A percentile compares a stretch with the other conserved stretches of the same genome.
Evolutionary conservation across 345 rosid species (phyloP).

Genomic region (Salix viminalis): DNA sequence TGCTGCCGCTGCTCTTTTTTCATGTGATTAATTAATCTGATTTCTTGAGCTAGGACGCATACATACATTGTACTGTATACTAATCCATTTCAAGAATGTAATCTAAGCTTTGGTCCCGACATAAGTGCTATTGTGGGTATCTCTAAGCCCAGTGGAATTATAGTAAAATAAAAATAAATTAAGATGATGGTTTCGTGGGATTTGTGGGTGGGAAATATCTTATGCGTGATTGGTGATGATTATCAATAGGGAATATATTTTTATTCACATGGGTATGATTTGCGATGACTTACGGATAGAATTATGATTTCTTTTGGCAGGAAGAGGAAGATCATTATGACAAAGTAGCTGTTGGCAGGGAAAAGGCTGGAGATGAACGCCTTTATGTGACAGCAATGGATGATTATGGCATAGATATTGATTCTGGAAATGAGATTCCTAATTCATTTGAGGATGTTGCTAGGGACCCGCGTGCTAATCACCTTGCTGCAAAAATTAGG

Average conservation of each 20-base stretch:
- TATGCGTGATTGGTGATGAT: not conserved
- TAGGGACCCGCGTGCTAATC: constrained; percentile 81
- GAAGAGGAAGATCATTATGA: constrained; percentile 75
- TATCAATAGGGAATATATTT: not conserved
- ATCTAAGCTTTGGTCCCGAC: not conserved
- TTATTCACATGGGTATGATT: not conserved
- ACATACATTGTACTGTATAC: not conserved
- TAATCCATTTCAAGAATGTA: not conserved
- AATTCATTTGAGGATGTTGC: constrained; percentile 30
- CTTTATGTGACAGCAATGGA: constrained; percentile 42
- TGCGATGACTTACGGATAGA: not conserved
- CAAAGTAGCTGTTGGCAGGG: constrained; percentile 58
- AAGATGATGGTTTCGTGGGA: too few relatives aligned
- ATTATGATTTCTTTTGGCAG: constrained; percentile 21
- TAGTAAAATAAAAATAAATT: too few relatives aligned
- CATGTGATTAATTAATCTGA: not conserved
- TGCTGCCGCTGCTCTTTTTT: not conserved
- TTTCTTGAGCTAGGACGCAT: not conserved
- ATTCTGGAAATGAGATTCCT: constrained; percentile 47
- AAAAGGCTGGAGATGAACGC: constrained; percentile 42
- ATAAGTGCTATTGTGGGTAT: too few relatives aligned
- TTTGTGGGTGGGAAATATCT: too few relatives aligned
- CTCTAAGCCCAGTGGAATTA: too few relatives aligned
- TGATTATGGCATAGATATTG: constrained; percentile 49
- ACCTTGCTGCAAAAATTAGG: constrained; percentile 52